Base-by-base conservation (phyloP, 2,329 filamentous ascomycete species). In the Trichophyton verrucosum region DNA sequence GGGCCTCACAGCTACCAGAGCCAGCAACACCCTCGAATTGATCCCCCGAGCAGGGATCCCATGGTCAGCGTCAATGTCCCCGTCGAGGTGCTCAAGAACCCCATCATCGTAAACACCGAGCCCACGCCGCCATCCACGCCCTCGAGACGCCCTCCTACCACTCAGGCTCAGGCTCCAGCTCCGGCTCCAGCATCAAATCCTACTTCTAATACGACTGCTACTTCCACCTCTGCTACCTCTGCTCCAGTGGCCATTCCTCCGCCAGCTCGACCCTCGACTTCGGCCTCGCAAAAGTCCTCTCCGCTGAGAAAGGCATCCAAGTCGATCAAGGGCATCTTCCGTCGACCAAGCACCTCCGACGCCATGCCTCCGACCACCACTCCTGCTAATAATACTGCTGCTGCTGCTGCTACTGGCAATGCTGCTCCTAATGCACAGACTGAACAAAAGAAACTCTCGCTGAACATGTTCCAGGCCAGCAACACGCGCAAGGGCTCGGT, bases 401-500 rank as follows among this genome's bases (percentile, higher is more conserved):
- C 33, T 11, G 33, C 30, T 7, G 30, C 30, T 33, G 5, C 33
- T 7, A 0, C 33, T 11, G 30, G 9, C 30, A 33, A 33, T 24
- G 22, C 22, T 24, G 22, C 3, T 24, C 1, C 1, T 3, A 24
- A 24, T 24, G 22, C 24, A 30, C 27, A 30, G 1, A 3, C 60
- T 20, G 24, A 59, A 11, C 9, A 55, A 11, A 59, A 22, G n/a
- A 57, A 36, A 17, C 36, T 61, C 2, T 46, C 30, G 30, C 47
- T 60, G 56, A 42, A 53, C 30, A 40, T 62, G 15, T 57, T 65
- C 44, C 49, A 59, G 30, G 51, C 61, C 24, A 33, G 59, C n/a
- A 8, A 44, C n/a, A 15, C 40, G 17, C 63, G 61, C 17, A 66
- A 66, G 57, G 73, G 70, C 61, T 70, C 74, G 2, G 74, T 75